Evolutionary conservation across 2,329 filamentous ascomycete genomes (phyloP).

Genomic region (Daldinia eschscholtzii): DNA sequence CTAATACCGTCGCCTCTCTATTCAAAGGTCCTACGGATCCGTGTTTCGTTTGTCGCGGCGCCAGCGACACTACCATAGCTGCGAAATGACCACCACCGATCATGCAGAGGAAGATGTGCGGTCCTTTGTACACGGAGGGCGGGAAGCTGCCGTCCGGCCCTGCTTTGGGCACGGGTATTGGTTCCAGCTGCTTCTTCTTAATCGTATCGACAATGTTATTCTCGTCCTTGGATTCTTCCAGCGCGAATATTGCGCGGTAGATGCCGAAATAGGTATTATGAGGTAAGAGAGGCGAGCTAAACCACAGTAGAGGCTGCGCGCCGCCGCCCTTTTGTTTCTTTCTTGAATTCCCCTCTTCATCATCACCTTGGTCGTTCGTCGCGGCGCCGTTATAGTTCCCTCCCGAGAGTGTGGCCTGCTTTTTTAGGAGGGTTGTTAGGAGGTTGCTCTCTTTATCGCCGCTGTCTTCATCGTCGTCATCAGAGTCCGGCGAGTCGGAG

Average conservation of each 20-base stretch:
- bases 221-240: constrained; percentile 75
- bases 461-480: constrained; percentile 70
- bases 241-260: constrained; percentile 84
- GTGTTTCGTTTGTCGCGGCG: constrained; percentile 81
- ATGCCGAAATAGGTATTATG: constrained; percentile 85
- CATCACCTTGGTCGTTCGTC: constrained; percentile 60
- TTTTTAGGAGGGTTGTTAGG: constrained; percentile 82
- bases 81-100: constrained; percentile 98
- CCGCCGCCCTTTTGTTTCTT: constrained; percentile 68
- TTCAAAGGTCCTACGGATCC: constrained; percentile 77
- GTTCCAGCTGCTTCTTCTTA: constrained; percentile 80
- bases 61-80: constrained; percentile 91
- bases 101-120: constrained; percentile 97
- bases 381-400: constrained; percentile 56
- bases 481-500: constrained; percentile 79
- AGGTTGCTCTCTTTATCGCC: constrained; percentile 71
- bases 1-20: constrained; percentile 86
- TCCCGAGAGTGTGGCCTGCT: constrained; percentile 80
- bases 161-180: constrained; percentile 66
- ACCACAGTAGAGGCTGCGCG: constrained; percentile 86
- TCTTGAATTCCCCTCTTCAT: constrained; percentile 57
- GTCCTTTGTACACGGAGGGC: constrained; percentile 72
- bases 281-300: constrained; percentile 80
- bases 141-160: constrained; percentile 70
- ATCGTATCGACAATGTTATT: constrained; percentile 75